A percentile compares a stretch with the other conserved stretches of the same genome.
Conservation (phyloP, 192 early-diverging fungal genomes). For the Glomus cerebriforme region DNA sequence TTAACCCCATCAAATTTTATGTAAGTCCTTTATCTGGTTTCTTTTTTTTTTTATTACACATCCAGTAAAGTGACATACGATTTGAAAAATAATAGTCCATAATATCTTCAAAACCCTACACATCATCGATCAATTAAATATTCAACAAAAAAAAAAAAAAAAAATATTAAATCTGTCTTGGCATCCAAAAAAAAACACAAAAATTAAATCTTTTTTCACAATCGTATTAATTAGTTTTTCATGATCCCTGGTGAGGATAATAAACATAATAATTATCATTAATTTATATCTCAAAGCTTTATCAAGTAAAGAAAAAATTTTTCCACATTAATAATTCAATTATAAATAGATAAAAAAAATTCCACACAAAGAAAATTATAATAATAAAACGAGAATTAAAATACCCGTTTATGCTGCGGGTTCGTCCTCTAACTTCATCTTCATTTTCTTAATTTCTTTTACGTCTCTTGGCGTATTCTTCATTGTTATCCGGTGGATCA, state of each 20-base stretch:
- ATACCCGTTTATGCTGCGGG: neutral
- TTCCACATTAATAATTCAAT: too few relatives aligned
- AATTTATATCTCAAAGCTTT: neutral
- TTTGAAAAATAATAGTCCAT: too few relatives aligned
- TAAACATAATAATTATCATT: neutral
- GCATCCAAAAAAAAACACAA: neutral
- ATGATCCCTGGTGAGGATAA: neutral
- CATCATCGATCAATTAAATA: neutral
- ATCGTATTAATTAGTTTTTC: neutral
- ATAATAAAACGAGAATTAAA: too few relatives aligned
- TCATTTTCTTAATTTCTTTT: slow-evolving; percentile 3
- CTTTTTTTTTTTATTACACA: too few relatives aligned
- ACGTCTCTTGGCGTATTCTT: neutral
- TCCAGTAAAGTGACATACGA: too few relatives aligned
- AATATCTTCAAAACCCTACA: neutral
- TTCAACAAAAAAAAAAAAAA: neutral
- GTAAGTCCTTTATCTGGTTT: too few relatives aligned
- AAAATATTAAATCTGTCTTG: too few relatives aligned
- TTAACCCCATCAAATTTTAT: too few relatives aligned
- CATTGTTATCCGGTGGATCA: slow-evolving; percentile 23
- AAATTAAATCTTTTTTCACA: neutral
- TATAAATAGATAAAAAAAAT: neutral
- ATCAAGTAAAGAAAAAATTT: neutral
- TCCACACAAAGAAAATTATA: neutral
- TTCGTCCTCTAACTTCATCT: neutral